Conservation (phyloP, 2,329 filamentous ascomycete species). For the Sarocladiaceae sp. region DNA sequence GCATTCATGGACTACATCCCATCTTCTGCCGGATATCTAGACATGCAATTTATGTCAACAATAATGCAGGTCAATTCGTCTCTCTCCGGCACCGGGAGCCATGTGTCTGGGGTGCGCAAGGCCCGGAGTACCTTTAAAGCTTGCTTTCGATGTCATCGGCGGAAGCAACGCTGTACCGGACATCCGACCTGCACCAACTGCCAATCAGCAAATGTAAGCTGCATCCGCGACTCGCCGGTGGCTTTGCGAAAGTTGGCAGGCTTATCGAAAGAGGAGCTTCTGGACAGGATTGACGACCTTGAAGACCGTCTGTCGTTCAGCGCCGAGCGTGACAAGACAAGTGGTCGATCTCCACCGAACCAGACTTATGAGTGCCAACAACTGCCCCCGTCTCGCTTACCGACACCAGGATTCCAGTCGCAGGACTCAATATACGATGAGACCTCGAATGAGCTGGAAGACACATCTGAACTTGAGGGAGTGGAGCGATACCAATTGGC, state of each 20-base stretch:
- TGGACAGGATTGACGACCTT: neutral
- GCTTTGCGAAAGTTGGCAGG: neutral
- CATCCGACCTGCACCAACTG: conserved; percentile 9
- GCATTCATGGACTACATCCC: too few relatives aligned
- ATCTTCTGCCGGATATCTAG: too few relatives aligned
- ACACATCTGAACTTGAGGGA: neutral
- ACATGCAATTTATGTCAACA: too few relatives aligned
- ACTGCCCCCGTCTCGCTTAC: neutral
- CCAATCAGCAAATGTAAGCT: conserved; percentile 2
- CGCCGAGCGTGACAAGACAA: neutral
- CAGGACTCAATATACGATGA: neutral
- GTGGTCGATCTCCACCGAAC: neutral
- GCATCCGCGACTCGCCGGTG: conserved; percentile 1
- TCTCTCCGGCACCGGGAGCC: neutral
- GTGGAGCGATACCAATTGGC: neutral
- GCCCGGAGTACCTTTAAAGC: conserved; percentile 1
- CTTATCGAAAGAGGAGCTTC: neutral
- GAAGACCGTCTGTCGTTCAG: neutral
- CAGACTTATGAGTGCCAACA: neutral
- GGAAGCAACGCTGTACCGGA: conserved; percentile 10
- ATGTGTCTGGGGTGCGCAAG: neutral
- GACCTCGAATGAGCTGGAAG: neutral
- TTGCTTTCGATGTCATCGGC: conserved; percentile 9
- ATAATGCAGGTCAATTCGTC: neutral
- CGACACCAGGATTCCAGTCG: neutral